These are phyloP conservation scores for Cadophora gregata DNA, from an alignment of 2,329 filamentous ascomycete genomes.

Conservation along the genomic window DNA sequence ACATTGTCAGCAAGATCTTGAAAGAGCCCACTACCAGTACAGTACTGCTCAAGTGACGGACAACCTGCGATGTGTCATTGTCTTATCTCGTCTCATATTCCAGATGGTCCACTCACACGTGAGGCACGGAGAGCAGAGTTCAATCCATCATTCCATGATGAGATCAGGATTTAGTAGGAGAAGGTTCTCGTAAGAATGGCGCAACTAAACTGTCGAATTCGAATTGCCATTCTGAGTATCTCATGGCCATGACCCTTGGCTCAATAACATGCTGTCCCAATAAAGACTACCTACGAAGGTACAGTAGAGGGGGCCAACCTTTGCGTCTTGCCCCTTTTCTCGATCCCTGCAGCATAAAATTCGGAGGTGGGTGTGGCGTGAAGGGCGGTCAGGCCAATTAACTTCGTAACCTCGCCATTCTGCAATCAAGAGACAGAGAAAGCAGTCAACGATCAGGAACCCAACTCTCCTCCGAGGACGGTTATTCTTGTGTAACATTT, in stretches of 20 bases:
- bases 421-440: background rate
- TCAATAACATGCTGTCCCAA: background rate
- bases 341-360: slow-evolving; percentile 8
- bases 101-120: background rate
- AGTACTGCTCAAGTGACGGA: no score
- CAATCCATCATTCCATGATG: background rate
- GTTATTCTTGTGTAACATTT: background rate
- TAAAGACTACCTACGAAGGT: no score
- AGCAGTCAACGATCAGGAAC: background rate
- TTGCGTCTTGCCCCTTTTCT: slow-evolving; percentile 10
- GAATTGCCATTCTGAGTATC: background rate
- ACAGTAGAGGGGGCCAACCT: no score
- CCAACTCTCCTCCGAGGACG: background rate
- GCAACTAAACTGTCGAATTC: no score
- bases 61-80: background rate
- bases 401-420: slow-evolving; percentile 9
- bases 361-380: background rate
- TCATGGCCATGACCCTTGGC: no score
- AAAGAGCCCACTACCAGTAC: no score
- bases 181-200: background rate
- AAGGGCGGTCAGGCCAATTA: slow-evolving; percentile 7
- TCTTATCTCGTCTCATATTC: background rate
- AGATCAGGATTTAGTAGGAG: background rate
- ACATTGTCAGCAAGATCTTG: no score
- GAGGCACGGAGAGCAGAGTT: background rate